Evolutionary conservation across 2,329 filamentous ascomycete species (phyloP), one percentile per base, ranked within the genome.

Genomic region (Epichloe uncinata): DNA sequence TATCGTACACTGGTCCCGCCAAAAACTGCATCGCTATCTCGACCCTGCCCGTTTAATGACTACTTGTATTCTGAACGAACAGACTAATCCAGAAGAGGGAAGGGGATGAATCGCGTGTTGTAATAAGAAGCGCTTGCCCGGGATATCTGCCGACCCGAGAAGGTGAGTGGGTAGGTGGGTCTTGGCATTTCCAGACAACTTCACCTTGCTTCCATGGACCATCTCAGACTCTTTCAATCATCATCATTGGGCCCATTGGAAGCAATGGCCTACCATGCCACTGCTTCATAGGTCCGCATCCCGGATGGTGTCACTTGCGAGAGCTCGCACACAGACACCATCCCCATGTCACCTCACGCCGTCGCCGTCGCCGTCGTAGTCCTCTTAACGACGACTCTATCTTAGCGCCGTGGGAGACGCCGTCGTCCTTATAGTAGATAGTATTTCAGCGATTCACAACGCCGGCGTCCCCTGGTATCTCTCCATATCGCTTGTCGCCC

Each of bases 401-500:
- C 54, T 69, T 49, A 56, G 59, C 38, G 52, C 60, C 33, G 52
- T 67, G 18, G 60, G 58, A 8, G 61, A 64, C n/a, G 57, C 58
- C 38, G 60, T 75, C 48, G 58, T 69, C 26, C 55, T 61, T 45
- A 65, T 72, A 3, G 69, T 73, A 34, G 61, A 70, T 47, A 57
- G 67, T 52, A 67, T 80, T 46, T 59, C 68, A 36, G 63, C 62
- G 43, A 48, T 73, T 9, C 76, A 81, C 57, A 50, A 58, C 45
- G 65, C 66, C 22, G 68, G 70, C 37, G 58, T 73, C 1, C 75
- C 76, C 1, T 81, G 77, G 77, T 78, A 67, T 55, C 54, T 78
- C 34, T 67, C 70, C 30, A 75, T 81, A 44, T 75, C 77, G 4
- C 63, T 75, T n/a, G 63, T 75, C 13, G 73, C 74, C 6, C 53